These are phyloP conservation scores for Trichoderma koningii DNA, from an alignment of 2,329 filamentous ascomycete genomes.

Conservation along the genomic window DNA sequence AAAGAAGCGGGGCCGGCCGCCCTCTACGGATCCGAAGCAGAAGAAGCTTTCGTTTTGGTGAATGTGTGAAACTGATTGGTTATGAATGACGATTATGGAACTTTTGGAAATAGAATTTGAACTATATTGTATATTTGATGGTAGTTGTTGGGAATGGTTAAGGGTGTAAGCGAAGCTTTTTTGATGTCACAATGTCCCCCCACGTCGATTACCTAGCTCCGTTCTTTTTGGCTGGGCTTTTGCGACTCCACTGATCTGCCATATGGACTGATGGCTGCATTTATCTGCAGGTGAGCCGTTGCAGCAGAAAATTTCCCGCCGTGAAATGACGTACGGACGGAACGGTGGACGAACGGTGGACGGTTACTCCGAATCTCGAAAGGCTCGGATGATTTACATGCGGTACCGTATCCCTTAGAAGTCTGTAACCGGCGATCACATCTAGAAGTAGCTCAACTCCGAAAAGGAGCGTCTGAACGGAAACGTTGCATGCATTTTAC, in stretches of 20 bases:
- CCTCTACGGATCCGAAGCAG: slow-evolving; percentile 48
- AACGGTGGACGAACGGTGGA: background rate
- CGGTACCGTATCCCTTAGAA: too few relatives aligned
- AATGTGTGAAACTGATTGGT: slow-evolving; percentile 24
- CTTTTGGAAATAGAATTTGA: background rate
- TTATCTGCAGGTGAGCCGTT: background rate
- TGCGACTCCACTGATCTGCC: background rate
- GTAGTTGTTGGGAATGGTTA: background rate
- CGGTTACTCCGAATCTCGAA: background rate
- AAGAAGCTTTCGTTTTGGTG: slow-evolving; percentile 57
- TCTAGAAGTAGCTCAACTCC: background rate
- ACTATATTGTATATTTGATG: background rate
- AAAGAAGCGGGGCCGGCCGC: slow-evolving; percentile 45
- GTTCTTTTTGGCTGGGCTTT: background rate
- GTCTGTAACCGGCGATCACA: background rate
- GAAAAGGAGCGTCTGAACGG: background rate
- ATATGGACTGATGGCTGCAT: slow-evolving; percentile 19
- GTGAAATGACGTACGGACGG: slow-evolving; percentile 23
- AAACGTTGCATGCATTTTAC: slow-evolving; percentile 18
- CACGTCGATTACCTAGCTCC: background rate
- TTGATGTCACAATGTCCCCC: slow-evolving; percentile 2
- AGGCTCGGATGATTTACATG: background rate
- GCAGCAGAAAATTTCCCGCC: background rate
- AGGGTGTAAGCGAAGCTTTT: background rate
- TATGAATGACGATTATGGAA: slow-evolving; percentile 23